phyloP scores from a whole-genome alignment of 495 filamentous ascomycete species.

The Hyaloscypha finlandica region DNA sequence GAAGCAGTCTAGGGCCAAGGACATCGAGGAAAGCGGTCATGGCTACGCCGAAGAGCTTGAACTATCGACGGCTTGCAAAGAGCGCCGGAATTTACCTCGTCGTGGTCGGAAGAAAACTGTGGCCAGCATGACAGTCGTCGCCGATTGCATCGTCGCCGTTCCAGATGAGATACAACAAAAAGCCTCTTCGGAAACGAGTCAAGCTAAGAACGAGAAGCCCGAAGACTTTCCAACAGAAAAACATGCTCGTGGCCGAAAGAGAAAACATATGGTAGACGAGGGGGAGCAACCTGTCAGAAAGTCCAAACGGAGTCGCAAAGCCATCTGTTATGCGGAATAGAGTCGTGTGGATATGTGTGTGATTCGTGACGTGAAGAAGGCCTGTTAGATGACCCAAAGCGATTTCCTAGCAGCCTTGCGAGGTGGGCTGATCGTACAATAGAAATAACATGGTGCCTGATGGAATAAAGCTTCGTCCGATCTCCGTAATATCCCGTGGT shows the following conservation, averaged over 20 bases:
- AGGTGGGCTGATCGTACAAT: neutral
- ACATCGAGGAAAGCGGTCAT: neutral
- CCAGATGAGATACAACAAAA: neutral
- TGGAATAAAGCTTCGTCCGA: too few relatives aligned
- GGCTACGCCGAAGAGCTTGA: neutral
- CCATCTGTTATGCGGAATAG: neutral
- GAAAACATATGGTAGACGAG: neutral
- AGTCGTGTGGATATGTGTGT: neutral
- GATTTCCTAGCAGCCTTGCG: neutral
- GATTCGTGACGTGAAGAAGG: neutral
- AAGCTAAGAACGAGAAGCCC: neutral
- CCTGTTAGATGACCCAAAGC: too few relatives aligned
- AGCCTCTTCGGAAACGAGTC: neutral
- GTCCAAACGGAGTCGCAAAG: neutral
- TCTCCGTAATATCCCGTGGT: too few relatives aligned
- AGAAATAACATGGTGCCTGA: too few relatives aligned
- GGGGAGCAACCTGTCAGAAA: neutral
- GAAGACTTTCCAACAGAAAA: neutral
- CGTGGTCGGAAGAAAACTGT: neutral
- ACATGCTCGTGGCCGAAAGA: neutral
- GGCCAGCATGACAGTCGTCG: neutral
- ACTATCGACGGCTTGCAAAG: neutral
- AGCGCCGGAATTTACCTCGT: neutral
- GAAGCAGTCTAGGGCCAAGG: too few relatives aligned
- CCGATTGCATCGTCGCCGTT: neutral